Evolutionary conservation across 495 filamentous ascomycete species (phyloP).

Genomic region (Immersiella caudata): DNA sequence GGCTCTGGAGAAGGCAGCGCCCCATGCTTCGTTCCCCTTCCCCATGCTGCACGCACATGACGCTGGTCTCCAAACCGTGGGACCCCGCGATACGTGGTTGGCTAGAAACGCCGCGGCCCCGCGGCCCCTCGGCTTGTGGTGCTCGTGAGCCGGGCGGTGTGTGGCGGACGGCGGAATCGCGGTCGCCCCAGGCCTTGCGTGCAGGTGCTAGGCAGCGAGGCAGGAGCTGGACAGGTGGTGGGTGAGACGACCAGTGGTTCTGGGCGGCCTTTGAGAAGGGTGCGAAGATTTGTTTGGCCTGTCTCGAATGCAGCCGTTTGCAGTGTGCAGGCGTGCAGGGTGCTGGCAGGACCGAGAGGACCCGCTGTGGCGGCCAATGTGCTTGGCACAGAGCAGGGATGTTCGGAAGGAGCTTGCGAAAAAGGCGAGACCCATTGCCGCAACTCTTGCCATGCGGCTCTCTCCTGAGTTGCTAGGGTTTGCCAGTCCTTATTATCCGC

Average conservation of each 20-base stretch:
- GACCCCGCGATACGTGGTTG: constrained; percentile 11
- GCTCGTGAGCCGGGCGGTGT: constrained; percentile 6
- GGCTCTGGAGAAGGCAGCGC: not conserved
- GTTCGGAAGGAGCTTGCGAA: constrained; percentile 16
- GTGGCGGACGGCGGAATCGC: constrained; percentile 11
- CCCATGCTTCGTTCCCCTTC: constrained; percentile 3
- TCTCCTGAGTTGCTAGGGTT: constrained; percentile 9
- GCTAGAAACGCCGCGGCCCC: constrained; percentile 1
- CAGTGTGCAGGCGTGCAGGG: constrained; percentile 4
- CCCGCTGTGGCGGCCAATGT: not conserved
- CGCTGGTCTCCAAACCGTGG: not conserved
- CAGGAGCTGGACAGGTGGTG: not conserved
- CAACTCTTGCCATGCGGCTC: constrained; percentile 14
- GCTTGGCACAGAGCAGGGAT: constrained; percentile 5
- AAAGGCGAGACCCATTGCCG: constrained; percentile 6
- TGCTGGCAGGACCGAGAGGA: not conserved
- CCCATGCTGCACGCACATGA: not conserved
- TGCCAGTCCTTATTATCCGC: constrained; percentile 13
- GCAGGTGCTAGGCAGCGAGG: not conserved
- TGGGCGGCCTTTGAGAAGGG: constrained; percentile 9
- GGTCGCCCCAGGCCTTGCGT: not conserved
- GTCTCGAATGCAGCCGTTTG: constrained; percentile 8
- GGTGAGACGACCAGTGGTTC: not conserved
- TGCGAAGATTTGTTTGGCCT: constrained; percentile 4
- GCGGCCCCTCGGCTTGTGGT: constrained; percentile 15